A percentile compares a stretch with the other conserved stretches of the same genome.
These are phyloP conservation scores for Canavalia ensiformis DNA, from an alignment of 306 rosid species.

Conservation along the genomic window DNA sequence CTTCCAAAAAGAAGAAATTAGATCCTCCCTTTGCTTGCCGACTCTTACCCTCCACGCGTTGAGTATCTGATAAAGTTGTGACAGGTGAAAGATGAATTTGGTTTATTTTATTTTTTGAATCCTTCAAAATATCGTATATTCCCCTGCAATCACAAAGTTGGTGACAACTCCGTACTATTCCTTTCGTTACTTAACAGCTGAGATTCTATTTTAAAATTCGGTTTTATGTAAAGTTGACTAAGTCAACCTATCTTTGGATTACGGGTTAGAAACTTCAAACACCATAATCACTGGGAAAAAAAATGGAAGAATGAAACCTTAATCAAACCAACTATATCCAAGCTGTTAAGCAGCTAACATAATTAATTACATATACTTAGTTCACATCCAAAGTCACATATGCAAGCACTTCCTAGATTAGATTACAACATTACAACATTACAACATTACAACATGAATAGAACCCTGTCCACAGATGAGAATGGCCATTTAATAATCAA, in stretches of 20 bases:
- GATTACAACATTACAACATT: conserved; percentile 49
- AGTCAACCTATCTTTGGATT: conserved; percentile 30
- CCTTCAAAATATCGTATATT: conserved; percentile 32
- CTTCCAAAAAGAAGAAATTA: conserved; percentile 50
- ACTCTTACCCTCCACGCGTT: conserved; percentile 40
- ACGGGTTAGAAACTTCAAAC: conserved; percentile 19
- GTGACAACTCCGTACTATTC: conserved; percentile 38
- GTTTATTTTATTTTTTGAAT: conserved; percentile 30
- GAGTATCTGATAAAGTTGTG: conserved; percentile 53
- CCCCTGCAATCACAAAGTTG: conserved; percentile 37
- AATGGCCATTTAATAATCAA: conserved; percentile 48
- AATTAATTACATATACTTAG: conserved; percentile 54
- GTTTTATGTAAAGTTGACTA: conserved; percentile 15
- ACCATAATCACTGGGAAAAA: neutral
- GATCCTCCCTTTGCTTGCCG: conserved; percentile 52
- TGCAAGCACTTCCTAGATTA: conserved; percentile 52
- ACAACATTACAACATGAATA: conserved; percentile 54
- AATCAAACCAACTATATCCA: conserved; percentile 46
- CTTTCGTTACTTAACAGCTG: neutral
- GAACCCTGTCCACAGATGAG: conserved; percentile 46
- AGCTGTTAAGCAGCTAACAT: conserved; percentile 55
- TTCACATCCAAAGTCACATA: conserved; percentile 50
- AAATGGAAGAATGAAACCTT: conserved; percentile 37
- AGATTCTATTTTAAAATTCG: conserved; percentile 23
- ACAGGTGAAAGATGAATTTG: conserved; percentile 31